Conservation (phyloP, 768 basidiomycete genomes). For the Albatrellus ellisii region DNA sequence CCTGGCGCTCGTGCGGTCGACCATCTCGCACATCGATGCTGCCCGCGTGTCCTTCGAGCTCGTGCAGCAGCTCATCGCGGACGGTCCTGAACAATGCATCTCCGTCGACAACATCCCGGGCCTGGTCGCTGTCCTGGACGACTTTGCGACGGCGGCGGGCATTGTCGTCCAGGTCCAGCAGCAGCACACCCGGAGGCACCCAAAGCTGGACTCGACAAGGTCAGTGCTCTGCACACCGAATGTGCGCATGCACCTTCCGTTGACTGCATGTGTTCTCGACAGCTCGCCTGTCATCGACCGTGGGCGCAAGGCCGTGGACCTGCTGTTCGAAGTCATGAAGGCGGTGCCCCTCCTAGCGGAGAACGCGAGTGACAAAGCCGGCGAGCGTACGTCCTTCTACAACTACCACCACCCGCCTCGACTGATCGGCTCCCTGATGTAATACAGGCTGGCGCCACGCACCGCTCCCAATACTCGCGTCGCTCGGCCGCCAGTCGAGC, state of each 20-base stretch:
- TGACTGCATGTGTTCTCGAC: constrained; percentile 5
- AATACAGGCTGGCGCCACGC: constrained; percentile 12
- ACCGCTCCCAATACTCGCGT: constrained; percentile 7
- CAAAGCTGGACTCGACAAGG: constrained; percentile 38
- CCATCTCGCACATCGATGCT: constrained; percentile 77
- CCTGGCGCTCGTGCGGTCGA: constrained; percentile 77
- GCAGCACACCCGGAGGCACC: constrained; percentile 32
- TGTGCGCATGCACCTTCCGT: background rate
- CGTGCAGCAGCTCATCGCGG: constrained; percentile 47
- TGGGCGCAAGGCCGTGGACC: constrained; percentile 72
- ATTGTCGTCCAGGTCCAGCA: constrained; percentile 46
- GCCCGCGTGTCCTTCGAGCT: constrained; percentile 76
- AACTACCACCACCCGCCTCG: background rate
- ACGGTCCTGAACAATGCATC: constrained; percentile 47
- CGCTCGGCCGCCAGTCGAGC: constrained; percentile 8
- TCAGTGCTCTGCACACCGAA: constrained; percentile 22
- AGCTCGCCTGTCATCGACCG: constrained; percentile 73
- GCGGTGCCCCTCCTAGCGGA: constrained; percentile 49
- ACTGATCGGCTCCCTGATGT: background rate
- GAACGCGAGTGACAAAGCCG: constrained; percentile 21
- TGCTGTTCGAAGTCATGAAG: constrained; percentile 61
- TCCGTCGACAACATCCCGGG: constrained; percentile 71
- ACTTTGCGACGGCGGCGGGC: constrained; percentile 71
- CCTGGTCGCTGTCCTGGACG: constrained; percentile 70
- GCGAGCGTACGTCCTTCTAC: constrained; percentile 25